Percentiles rank a stretch among this genome's conserved stretches.
Evolutionary conservation across 2,329 filamentous ascomycete species (phyloP).

Genomic region (Pseudocercospora macadamiae): DNA sequence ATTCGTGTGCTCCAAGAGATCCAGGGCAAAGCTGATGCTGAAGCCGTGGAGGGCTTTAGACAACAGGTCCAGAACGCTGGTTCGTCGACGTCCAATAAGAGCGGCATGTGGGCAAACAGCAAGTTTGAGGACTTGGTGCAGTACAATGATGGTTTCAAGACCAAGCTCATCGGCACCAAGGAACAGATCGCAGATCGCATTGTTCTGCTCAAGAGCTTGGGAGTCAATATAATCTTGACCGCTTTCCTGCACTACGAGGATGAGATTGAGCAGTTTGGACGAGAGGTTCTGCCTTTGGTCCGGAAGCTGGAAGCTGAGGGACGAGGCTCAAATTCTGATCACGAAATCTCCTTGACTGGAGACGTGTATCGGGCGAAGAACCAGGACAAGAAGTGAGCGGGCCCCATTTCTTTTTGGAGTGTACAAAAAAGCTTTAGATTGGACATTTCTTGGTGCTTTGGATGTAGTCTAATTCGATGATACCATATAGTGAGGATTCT

Average conservation of each 20-base stretch:
- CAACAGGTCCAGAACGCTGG: constrained; percentile 56
- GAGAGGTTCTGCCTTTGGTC: constrained; percentile 52
- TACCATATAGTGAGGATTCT: constrained; percentile 8
- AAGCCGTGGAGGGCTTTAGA: constrained; percentile 55
- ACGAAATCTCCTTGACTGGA: constrained; percentile 53
- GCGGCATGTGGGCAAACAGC: constrained; percentile 58
- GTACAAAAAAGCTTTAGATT: constrained; percentile 2
- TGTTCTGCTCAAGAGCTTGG: constrained; percentile 51
- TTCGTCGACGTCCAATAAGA: constrained; percentile 50
- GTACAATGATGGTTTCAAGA: constrained; percentile 61
- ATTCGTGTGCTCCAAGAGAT: constrained; percentile 55
- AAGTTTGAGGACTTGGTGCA: constrained; percentile 58
- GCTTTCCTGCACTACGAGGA: constrained; percentile 58
- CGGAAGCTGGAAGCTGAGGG: constrained; percentile 53
- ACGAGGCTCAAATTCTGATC: constrained; percentile 50
- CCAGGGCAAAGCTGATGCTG: constrained; percentile 56
- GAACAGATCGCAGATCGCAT: constrained; percentile 57
- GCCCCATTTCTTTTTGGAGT: constrained; percentile 4
- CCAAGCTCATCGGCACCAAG: constrained; percentile 57
- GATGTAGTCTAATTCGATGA: constrained; percentile 18
- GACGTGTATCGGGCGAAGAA: constrained; percentile 48
- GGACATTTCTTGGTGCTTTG: neutral
- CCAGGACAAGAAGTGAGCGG: constrained; percentile 27
- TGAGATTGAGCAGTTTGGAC: constrained; percentile 55
- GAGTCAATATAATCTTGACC: constrained; percentile 49